Evolutionary conservation across 2,329 filamentous ascomycete genomes (phyloP).

Genomic region (Talaromyces rugulosus): DNA sequence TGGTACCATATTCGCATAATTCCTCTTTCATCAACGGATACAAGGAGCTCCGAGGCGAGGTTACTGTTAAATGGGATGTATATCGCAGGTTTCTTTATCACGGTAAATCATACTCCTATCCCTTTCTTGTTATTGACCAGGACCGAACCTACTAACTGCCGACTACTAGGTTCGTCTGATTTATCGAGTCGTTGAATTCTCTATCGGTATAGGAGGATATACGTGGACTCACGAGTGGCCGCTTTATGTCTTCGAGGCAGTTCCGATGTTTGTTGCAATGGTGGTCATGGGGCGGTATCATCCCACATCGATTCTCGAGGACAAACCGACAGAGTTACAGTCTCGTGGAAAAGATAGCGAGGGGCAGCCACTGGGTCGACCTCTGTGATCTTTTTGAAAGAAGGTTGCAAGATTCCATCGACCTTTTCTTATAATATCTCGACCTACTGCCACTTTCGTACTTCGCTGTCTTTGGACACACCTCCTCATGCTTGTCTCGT

Average conservation of each 20-base stretch:
- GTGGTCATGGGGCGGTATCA: constrained; percentile 49
- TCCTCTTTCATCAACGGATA: background rate
- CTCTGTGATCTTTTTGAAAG: no score
- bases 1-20: background rate
- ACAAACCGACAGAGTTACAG: constrained; percentile 7
- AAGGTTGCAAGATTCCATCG: no score
- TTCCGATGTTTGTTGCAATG: constrained; percentile 45
- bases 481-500: no score
- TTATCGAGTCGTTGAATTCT: constrained; percentile 52
- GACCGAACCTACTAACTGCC: background rate
- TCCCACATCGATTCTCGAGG: constrained; percentile 31
- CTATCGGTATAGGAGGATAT: constrained; percentile 49
- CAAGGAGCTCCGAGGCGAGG: constrained; percentile 22
- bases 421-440: no score
- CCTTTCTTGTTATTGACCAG: constrained; percentile 9
- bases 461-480: no score
- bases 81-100: constrained; percentile 42
- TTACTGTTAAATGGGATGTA: constrained; percentile 24
- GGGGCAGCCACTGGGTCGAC: no score
- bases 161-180: constrained; percentile 45
- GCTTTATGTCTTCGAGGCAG: constrained; percentile 50
- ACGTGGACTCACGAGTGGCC: constrained; percentile 50
- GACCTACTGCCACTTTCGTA: no score
- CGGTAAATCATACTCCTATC: constrained; percentile 16
- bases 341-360: constrained; percentile 4